Conservation (phyloP, 2,329 filamentous ascomycete species). For the Fusarium sp. region DNA sequence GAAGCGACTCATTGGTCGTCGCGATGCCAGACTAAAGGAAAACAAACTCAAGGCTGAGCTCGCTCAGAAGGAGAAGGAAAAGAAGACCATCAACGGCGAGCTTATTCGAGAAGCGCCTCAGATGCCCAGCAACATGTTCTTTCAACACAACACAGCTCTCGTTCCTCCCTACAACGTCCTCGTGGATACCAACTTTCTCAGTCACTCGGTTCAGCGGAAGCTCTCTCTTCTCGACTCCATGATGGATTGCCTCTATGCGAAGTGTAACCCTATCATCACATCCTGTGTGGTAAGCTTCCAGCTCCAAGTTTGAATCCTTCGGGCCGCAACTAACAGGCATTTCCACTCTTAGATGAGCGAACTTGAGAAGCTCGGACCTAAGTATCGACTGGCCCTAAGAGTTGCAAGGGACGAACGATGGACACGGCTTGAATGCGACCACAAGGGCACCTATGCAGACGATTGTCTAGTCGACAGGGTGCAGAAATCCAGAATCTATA, state of each 20-base stretch:
- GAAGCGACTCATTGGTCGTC: conserved; percentile 84
- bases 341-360: conserved; percentile 62
- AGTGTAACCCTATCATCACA: conserved; percentile 89
- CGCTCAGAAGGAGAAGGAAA: conserved; percentile 65
- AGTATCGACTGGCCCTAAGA: conserved; percentile 85
- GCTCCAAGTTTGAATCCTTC: background rate
- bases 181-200: conserved; percentile 90
- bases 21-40: conserved; percentile 83
- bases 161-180: conserved; percentile 74
- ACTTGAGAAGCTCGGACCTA: conserved; percentile 86
- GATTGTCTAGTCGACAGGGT: conserved; percentile 84
- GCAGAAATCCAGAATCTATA: conserved; percentile 78
- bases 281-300: conserved; percentile 54
- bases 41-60: conserved; percentile 75
- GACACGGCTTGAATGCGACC: conserved; percentile 86
- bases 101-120: conserved; percentile 83
- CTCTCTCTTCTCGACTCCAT: conserved; percentile 86
- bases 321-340: background rate
- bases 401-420: conserved; percentile 92
- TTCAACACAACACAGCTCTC: conserved; percentile 86
- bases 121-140: conserved; percentile 86
- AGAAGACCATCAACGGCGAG: conserved; percentile 65
- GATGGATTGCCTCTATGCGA: conserved; percentile 94
- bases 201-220: conserved; percentile 90
- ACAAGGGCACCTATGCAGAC: conserved; percentile 85